These are phyloP conservation scores for Yamadazyma dendronema DNA, from an alignment of 1,139 yeast genomes.

Conservation along the genomic window DNA sequence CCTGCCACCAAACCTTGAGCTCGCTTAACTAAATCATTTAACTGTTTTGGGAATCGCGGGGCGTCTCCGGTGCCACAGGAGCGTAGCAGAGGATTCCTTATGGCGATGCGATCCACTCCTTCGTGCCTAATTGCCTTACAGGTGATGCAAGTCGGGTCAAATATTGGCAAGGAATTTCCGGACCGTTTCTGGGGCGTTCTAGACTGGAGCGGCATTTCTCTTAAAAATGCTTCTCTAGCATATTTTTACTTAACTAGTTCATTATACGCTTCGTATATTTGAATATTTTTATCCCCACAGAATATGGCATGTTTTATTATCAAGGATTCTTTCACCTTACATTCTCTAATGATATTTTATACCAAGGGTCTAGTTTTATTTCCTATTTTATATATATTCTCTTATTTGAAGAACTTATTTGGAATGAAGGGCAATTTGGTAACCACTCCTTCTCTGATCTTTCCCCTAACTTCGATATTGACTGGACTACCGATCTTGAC, in stretches of 20 bases:
- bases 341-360: too few species aligned
- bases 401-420: slow-evolving; percentile 57
- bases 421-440: slow-evolving; percentile 83
- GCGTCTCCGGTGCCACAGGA: too few species aligned
- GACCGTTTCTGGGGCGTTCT: neutral
- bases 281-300: too few species aligned
- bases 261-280: neutral
- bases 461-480: slow-evolving; percentile 79
- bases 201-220: neutral
- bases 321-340: too few species aligned
- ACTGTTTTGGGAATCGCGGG: slow-evolving; percentile 7
- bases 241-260: neutral
- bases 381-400: slow-evolving; percentile 1
- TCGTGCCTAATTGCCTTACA: neutral
- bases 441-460: slow-evolving; percentile 69
- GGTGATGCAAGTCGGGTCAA: neutral
- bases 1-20: too few species aligned
- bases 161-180: neutral
- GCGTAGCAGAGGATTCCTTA: too few species aligned
- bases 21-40: slow-evolving; percentile 2
- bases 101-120: too few species aligned
- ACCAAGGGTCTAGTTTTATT: neutral
- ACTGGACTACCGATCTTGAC: slow-evolving; percentile 76
- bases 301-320: too few species aligned
- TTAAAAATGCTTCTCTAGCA: neutral